These are phyloP conservation scores for Dactylonectria macrodidyma DNA, from an alignment of 2,329 filamentous ascomycete species.

Conservation along the genomic window DNA sequence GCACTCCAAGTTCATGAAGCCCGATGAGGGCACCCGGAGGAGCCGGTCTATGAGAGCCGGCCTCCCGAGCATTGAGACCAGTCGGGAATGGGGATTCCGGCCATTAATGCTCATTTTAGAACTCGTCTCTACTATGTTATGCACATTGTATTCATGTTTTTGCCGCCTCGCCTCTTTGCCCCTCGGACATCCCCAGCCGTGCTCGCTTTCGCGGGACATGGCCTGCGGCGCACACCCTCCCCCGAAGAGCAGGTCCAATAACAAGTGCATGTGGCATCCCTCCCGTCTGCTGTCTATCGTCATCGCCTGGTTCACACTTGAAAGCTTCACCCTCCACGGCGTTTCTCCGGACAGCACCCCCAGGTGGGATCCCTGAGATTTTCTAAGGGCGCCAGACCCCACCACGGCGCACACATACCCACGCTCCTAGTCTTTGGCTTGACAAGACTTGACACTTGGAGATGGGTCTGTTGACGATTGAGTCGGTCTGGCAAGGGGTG, in stretches of 20 bases:
- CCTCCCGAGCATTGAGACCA: constrained; percentile 10
- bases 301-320: background rate
- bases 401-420: constrained; percentile 4
- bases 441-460: constrained; percentile 10
- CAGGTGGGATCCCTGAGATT: constrained; percentile 24
- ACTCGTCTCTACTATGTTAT: background rate
- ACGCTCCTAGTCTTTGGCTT: background rate
- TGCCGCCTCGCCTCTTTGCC: constrained; percentile 6
- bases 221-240: background rate
- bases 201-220: background rate
- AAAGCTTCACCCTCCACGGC: constrained; percentile 23
- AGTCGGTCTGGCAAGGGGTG: constrained; percentile 17
- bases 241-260: background rate
- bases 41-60: constrained; percentile 28
- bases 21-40: constrained; percentile 35
- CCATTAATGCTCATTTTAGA: constrained; percentile 22
- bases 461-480: constrained; percentile 1
- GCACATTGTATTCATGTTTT: background rate
- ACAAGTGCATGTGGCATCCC: background rate
- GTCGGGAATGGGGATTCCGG: constrained; percentile 17
- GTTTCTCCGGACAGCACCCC: constrained; percentile 40
- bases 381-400: constrained; percentile 25
- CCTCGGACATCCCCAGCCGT: background rate
- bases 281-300: constrained; percentile 11
- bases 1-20: constrained; percentile 23